Base-by-base conservation (phyloP, 208 protist genomes). In the Wallacemonas sp. region DNA sequence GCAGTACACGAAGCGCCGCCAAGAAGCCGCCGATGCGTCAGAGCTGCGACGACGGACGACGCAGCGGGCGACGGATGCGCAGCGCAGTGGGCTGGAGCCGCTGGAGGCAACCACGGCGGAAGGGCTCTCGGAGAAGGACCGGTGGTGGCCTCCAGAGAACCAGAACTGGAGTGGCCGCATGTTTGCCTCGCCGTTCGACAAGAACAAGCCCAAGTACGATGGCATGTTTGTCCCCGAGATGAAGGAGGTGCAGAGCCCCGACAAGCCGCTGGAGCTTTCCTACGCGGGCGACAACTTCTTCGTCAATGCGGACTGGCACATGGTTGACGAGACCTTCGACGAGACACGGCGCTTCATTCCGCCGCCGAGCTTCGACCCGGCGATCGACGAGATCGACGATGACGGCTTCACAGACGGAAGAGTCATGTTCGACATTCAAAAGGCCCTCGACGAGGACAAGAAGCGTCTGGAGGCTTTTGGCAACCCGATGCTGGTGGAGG, bases 181-280 rank as follows among this genome's bases (percentile, higher is more conserved):
- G 86, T 89, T 90, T 57, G 71, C 74, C 33, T 86, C 81, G 3
- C 63, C 74, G 2, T 84, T 86, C 39, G 84, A 95, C 69, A 81
- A 81, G 55, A 90, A 93, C 70, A 92, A 88, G 61, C 79, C 83
- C 66, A 84, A 81, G 65, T 48, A 82, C 20, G 86, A 95, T 44
- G 90, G 90, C 57, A 93, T 95, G 86, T 87, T 82, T 65, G 87
- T 93, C 68, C 87, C 87, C 1, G 86, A 95, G 73, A 28, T 95
- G 61, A 93, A 84, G 76, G 76, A 87, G 52, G 76, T 89, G 25
- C 61, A 63, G 12, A 75, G 76, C 29, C 90, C 67, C 5, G 75
- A 88, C 28, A 80, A 57, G 46, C 90, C 90, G 46, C 61, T 81
- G n/a, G 87, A 88, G 65, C 59, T 95, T 12, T 89, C 80, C 66